Evolutionary conservation across 2,329 filamentous ascomycete genomes (phyloP).

Genomic region (Botrytis galanthina): DNA sequence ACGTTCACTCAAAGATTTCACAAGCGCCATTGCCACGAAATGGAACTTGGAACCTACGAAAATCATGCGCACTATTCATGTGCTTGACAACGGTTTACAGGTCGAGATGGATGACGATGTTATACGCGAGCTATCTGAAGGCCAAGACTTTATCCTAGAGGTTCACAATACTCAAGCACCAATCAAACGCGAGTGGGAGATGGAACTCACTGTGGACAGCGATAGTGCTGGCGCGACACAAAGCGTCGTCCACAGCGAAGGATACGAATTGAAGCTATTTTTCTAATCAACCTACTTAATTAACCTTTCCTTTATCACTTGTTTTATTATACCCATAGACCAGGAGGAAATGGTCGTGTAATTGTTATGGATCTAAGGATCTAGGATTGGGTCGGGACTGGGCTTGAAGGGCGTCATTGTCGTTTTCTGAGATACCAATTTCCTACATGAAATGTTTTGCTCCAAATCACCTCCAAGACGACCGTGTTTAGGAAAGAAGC

Average conservation of each 20-base stretch:
- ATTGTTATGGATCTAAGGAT: slow-evolving; percentile 30
- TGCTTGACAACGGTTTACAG: slow-evolving; percentile 72
- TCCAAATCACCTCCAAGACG: slow-evolving; percentile 4
- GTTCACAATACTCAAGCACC: slow-evolving; percentile 33
- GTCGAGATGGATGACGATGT: slow-evolving; percentile 91
- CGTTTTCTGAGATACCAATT: slow-evolving; percentile 20
- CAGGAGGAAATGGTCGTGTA: slow-evolving; percentile 33
- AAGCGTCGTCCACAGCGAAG: slow-evolving; percentile 32
- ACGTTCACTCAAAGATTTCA: slow-evolving; percentile 72
- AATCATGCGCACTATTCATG: slow-evolving; percentile 68
- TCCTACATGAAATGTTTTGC: slow-evolving; percentile 8
- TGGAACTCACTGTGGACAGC: slow-evolving; percentile 47
- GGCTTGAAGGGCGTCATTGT: slow-evolving; percentile 19
- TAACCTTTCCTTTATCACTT: slow-evolving; percentile 19
- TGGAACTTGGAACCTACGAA: slow-evolving; percentile 73
- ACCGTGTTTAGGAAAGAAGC: slow-evolving; percentile 1
- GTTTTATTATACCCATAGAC: slow-evolving; percentile 32
- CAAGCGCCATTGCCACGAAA: slow-evolving; percentile 70
- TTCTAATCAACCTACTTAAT: slow-evolving; percentile 36
- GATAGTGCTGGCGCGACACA: slow-evolving; percentile 30
- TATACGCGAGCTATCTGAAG: slow-evolving; percentile 78
- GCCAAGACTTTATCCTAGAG: slow-evolving; percentile 78
- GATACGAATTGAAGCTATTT: slow-evolving; percentile 39
- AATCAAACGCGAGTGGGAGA: slow-evolving; percentile 60
- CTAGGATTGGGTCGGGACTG: slow-evolving; percentile 11